Evolutionary conservation across 768 basidiomycete species (phyloP).

Genomic region (Rhodosporidiobolus sp.): DNA sequence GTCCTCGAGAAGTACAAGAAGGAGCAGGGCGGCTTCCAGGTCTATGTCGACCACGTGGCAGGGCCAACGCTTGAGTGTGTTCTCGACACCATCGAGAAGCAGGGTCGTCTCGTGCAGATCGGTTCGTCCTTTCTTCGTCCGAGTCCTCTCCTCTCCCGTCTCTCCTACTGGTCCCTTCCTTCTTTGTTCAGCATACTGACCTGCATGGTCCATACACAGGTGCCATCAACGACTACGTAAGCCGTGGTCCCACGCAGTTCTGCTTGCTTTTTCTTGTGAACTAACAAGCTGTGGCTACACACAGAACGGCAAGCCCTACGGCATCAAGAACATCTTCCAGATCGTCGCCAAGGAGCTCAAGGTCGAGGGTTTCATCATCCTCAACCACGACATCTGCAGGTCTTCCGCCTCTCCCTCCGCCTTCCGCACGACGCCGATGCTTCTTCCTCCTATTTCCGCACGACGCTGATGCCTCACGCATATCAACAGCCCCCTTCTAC

Average conservation of each 20-base stretch:
- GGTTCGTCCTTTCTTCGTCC: background rate
- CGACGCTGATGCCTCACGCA: no score
- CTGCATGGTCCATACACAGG: constrained; percentile 7
- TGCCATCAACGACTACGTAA: constrained; percentile 25
- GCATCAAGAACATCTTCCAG: constrained; percentile 41
- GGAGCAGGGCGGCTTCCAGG: constrained; percentile 38
- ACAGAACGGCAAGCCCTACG: constrained; percentile 28
- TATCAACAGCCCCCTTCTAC: constrained; percentile 46
- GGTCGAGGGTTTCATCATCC: constrained; percentile 41
- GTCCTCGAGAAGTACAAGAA: constrained; percentile 39
- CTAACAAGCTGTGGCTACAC: no score
- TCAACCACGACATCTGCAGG: constrained; percentile 40
- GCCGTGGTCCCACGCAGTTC: no score
- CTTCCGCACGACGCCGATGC: no score
- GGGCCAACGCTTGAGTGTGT: constrained; percentile 43
- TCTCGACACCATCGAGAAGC: constrained; percentile 30
- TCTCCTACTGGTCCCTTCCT: no score
- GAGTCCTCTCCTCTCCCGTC: background rate
- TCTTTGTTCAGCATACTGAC: background rate
- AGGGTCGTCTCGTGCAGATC: constrained; percentile 37
- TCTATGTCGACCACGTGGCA: constrained; percentile 46
- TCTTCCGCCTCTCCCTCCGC: no score
- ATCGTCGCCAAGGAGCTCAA: constrained; percentile 41
- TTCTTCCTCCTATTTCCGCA: no score
- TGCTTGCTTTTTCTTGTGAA: no score